Base-by-base conservation (phyloP, 768 basidiomycete species). In the Trametes villosa region DNA sequence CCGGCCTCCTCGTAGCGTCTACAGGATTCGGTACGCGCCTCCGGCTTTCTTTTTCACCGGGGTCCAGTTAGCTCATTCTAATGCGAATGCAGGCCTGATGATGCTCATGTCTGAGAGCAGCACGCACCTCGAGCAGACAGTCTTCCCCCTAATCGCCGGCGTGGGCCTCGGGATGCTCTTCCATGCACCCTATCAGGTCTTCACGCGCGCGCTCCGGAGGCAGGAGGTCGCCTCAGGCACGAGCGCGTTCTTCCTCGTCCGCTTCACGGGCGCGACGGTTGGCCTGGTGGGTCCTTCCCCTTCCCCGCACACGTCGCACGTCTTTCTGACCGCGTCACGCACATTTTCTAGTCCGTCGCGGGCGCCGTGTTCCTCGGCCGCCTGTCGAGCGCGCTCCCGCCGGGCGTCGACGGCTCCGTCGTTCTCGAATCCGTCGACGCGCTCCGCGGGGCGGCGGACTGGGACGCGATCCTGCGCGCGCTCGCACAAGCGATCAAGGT, bases 241-340 rank as follows among this genome's bases (percentile, higher is more conserved):
- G 11, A 88, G 91, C 68, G 91, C 91, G 12, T 94, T 94, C 73
- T 94, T 94, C 75, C 79, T 94, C 56, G 90, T 92, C 45, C 83
- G 92, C 44, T 94, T 94, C 75, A 93, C 91, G 36, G 92, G 92
- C 9, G 90, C 92, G 31, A 92, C 92, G 2, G 78, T 88, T 38
- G 92, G 92, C 62, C 74, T 94, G 76, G 92, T 91, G 72, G 66
- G 87, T 71, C 13, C 4, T 50, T 30, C 44, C 30, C 7, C 42
- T 26, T 31, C 41, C 40, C 44, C 44, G 62, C 27, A 54, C 36
- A 24, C 30, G 54, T 48, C 60, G 42, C 47, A 41, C 9, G 36
- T 31, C 27, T 51, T 57, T 22, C 34, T 53, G 15, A 44, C 29
- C 30, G 49, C 40, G n/a, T n/a, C n/a, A n/a, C n/a, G 42, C 24